phyloP scores from a whole-genome alignment of 2,329 filamentous ascomycete genomes.

The Metarhizium humberi region DNA sequence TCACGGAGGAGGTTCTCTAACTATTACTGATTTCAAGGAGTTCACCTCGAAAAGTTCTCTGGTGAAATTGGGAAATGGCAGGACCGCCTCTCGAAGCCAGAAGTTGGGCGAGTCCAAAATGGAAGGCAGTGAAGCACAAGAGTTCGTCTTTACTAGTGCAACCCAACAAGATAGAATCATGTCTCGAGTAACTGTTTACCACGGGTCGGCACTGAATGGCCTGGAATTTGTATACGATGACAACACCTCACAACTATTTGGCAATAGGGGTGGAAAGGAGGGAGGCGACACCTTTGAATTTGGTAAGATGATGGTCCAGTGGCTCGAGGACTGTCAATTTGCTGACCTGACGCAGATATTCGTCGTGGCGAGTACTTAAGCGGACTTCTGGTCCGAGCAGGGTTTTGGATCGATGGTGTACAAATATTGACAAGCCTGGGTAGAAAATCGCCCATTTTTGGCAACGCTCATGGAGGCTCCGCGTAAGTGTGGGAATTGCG shows the following conservation, averaged over 20 bases:
- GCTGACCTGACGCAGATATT: constrained; percentile 50
- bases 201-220: constrained; percentile 69
- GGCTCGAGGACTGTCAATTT: background rate
- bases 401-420: constrained; percentile 77
- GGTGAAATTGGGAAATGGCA: constrained; percentile 61
- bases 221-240: constrained; percentile 93
- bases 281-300: constrained; percentile 69
- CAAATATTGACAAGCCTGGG: constrained; percentile 84
- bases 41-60: constrained; percentile 63
- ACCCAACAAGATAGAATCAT: constrained; percentile 63
- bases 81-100: constrained; percentile 66
- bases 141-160: constrained; percentile 66
- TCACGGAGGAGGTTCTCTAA: constrained; percentile 61
- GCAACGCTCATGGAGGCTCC: constrained; percentile 69
- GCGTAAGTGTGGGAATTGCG: constrained; percentile 50
- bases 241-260: constrained; percentile 73
- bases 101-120: constrained; percentile 65
- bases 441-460: constrained; percentile 77
- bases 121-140: constrained; percentile 58
- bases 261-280: constrained; percentile 62
- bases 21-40: constrained; percentile 65
- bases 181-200: constrained; percentile 65
- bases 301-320: constrained; percentile 39
- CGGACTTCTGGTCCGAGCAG: constrained; percentile 75
- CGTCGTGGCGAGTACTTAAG: constrained; percentile 77